Conservation (phyloP, 805 yeast species). For the Kuraishia hungarica region DNA sequence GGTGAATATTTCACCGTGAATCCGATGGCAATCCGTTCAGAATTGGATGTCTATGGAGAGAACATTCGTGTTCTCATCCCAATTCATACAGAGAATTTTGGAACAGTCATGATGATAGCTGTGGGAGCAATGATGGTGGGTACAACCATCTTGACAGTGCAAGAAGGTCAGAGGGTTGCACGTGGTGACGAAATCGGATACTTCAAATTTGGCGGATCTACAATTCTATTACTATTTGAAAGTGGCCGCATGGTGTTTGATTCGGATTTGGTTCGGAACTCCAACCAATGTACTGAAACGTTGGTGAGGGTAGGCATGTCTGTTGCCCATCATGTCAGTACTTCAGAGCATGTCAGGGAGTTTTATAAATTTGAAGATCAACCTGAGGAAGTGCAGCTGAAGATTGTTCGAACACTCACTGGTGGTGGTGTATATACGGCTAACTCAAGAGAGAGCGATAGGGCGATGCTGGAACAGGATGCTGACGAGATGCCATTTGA, state of each 20-base stretch:
- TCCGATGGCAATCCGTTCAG: slow-evolving; percentile 92
- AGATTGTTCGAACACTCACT: slow-evolving; percentile 48
- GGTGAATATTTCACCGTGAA: slow-evolving; percentile 96
- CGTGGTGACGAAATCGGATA: slow-evolving; percentile 87
- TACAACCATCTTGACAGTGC: slow-evolving; percentile 64
- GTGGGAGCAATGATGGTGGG: slow-evolving; percentile 99
- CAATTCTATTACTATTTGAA: slow-evolving; percentile 63
- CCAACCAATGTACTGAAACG: slow-evolving; percentile 67
- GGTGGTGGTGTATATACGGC: slow-evolving; percentile 25
- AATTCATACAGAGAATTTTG: slow-evolving; percentile 68
- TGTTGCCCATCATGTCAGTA: slow-evolving; percentile 62
- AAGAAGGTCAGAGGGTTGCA: slow-evolving; percentile 45
- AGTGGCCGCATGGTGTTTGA: slow-evolving; percentile 49
- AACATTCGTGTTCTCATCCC: slow-evolving; percentile 76
- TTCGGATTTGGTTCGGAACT: slow-evolving; percentile 62
- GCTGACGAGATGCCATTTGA: slow-evolving; percentile 1
- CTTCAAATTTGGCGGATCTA: slow-evolving; percentile 95
- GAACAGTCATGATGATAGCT: slow-evolving; percentile 66
- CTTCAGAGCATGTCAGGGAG: slow-evolving; percentile 32
- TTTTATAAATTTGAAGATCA: slow-evolving; percentile 36
- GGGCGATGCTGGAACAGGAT: not conserved
- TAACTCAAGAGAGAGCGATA: not conserved
- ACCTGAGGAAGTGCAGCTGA: slow-evolving; percentile 35
- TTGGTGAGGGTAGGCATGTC: slow-evolving; percentile 87
- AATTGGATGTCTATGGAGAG: slow-evolving; percentile 87